Evolutionary conservation across 2,329 filamentous ascomycete genomes (phyloP).

Genomic region (Daldinia sp.): DNA sequence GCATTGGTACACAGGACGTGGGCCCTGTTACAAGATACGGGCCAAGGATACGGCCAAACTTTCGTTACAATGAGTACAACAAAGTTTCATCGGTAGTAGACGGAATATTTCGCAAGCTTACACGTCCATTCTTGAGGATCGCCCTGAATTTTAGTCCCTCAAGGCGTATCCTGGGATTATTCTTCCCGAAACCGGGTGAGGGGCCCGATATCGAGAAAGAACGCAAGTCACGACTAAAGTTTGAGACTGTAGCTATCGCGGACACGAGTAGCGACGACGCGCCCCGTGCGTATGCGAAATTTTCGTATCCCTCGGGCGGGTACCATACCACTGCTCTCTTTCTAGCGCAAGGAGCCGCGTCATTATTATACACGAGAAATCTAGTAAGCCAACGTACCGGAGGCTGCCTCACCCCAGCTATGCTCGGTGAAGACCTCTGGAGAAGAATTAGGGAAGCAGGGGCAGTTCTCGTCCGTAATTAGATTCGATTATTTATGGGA

Average conservation of each 20-base stretch:
- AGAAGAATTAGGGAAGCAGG: constrained; percentile 24
- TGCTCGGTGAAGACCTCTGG: constrained; percentile 31
- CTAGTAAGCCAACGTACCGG: constrained; percentile 21
- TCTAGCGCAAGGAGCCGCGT: constrained; percentile 35
- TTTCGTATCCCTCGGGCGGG: constrained; percentile 28
- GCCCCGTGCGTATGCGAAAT: constrained; percentile 28
- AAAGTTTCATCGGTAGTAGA: constrained; percentile 19
- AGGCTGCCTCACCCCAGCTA: constrained; percentile 37
- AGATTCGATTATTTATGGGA: too few species aligned
- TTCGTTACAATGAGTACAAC: constrained; percentile 37
- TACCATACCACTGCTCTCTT: constrained; percentile 36
- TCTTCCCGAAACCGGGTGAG: constrained; percentile 30
- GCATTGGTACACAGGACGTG: constrained; percentile 37
- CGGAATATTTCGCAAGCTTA: constrained; percentile 21
- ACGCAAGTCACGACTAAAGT: constrained; percentile 8
- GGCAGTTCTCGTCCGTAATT: too few species aligned
- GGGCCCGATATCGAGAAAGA: constrained; percentile 34
- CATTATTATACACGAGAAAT: constrained; percentile 32
- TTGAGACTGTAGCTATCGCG: constrained; percentile 35
- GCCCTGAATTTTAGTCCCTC: constrained; percentile 8
- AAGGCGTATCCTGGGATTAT: constrained; percentile 6
- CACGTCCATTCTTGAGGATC: background rate
- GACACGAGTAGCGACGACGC: constrained; percentile 13
- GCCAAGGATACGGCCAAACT: constrained; percentile 27
- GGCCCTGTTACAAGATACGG: constrained; percentile 31